phyloP scores from a whole-genome alignment of 805 yeast species.

The Pichia ethanolica region DNA sequence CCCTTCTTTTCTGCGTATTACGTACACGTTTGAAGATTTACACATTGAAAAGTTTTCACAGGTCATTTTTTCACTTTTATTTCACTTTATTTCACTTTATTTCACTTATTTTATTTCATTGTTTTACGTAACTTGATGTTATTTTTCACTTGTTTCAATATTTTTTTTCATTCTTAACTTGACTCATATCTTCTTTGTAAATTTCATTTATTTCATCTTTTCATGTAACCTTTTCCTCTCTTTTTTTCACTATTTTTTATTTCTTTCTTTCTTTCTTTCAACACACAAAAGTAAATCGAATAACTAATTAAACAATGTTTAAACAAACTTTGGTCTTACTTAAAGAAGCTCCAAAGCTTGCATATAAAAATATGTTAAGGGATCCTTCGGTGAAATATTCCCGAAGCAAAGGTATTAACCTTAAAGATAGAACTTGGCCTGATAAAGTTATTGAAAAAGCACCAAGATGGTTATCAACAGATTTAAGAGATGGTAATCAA shows the following conservation, averaged over 20 bases:
- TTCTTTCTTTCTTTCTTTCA: not conserved
- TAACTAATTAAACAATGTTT: constrained; percentile 18
- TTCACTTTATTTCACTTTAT: too few relatives aligned
- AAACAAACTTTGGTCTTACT: constrained; percentile 21
- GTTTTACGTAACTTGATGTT: too few relatives aligned
- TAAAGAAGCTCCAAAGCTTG: constrained; percentile 23
- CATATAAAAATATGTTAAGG: constrained; percentile 48
- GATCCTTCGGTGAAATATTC: constrained; percentile 63
- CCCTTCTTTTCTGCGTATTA: too few relatives aligned
- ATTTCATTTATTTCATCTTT: not conserved
- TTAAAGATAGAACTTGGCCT: constrained; percentile 70
- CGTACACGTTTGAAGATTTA: too few relatives aligned
- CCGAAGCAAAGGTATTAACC: constrained; percentile 45
- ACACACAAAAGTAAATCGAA: too few relatives aligned
- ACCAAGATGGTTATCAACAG: constrained; percentile 77
- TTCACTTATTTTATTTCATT: too few relatives aligned
- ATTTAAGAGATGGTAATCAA: constrained; percentile 76
- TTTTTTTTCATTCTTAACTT: not conserved
- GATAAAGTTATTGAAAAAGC: constrained; percentile 56
- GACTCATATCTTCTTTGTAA: too few relatives aligned
- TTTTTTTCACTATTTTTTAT: not conserved
- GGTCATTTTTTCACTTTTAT: too few relatives aligned
- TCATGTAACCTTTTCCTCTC: not conserved
- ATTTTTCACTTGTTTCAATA: too few relatives aligned
- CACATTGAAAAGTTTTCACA: too few relatives aligned